phyloP scores from a whole-genome alignment of 495 filamentous ascomycete species.

The Penicillium simplicissimum region DNA sequence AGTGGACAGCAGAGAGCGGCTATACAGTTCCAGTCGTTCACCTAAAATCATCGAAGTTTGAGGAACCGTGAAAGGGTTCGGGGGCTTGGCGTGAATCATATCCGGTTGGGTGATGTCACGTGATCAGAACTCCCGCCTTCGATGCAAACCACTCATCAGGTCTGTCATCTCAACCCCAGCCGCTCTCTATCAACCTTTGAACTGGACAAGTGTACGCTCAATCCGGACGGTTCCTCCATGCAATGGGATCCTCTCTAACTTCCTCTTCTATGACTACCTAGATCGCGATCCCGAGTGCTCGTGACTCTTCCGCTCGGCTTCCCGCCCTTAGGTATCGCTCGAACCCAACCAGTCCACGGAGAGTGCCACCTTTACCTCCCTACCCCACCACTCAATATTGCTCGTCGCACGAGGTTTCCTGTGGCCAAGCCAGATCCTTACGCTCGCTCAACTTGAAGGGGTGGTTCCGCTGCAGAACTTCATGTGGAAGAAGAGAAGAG shows the following conservation, averaged over 20 bases:
- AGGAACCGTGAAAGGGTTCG: slow-evolving; percentile 1
- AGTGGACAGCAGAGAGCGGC: neutral
- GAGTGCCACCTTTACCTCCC: slow-evolving; percentile 8
- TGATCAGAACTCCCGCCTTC: slow-evolving; percentile 41
- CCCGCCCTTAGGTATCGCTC: slow-evolving; percentile 32
- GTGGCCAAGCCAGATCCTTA: slow-evolving; percentile 12
- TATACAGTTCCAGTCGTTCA: neutral
- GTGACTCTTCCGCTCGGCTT: slow-evolving; percentile 39
- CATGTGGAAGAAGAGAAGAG: slow-evolving; percentile 56
- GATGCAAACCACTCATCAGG: slow-evolving; percentile 43
- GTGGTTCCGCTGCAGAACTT: slow-evolving; percentile 44
- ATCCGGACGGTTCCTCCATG: slow-evolving; percentile 8
- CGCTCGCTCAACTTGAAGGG: slow-evolving; percentile 21
- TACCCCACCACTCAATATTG: slow-evolving; percentile 8
- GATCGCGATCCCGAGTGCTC: slow-evolving; percentile 23
- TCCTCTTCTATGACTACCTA: slow-evolving; percentile 16
- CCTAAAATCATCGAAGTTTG: neutral
- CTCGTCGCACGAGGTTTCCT: slow-evolving; percentile 9
- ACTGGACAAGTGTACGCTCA: slow-evolving; percentile 25
- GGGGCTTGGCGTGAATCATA: slow-evolving; percentile 33
- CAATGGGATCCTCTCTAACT: slow-evolving; percentile 15
- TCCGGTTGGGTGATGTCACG: slow-evolving; percentile 35
- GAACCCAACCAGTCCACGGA: slow-evolving; percentile 24
- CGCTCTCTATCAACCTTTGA: slow-evolving; percentile 20
- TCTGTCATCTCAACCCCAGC: slow-evolving; percentile 31